phyloP scores from a whole-genome alignment of 2,329 filamentous ascomycete species.

The Trichophyton verrucosum region DNA sequence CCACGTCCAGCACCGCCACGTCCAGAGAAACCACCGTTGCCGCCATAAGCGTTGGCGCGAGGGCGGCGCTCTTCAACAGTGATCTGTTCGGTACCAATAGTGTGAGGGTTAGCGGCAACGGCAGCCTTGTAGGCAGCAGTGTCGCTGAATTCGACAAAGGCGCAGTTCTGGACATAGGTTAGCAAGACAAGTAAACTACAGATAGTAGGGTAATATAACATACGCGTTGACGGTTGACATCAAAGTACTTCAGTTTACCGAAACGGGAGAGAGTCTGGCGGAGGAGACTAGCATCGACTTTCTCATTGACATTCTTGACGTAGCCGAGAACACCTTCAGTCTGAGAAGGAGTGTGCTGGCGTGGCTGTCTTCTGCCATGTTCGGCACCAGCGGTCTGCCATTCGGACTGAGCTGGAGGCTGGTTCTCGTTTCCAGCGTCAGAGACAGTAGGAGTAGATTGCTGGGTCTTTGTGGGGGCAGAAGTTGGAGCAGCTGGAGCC shows the following conservation, averaged over 20 bases:
- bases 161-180: constrained; percentile 59
- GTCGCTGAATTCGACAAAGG: constrained; percentile 86
- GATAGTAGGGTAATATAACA: constrained; percentile 14
- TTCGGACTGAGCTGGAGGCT: constrained; percentile 51
- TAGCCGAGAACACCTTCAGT: constrained; percentile 66
- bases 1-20: constrained; percentile 54
- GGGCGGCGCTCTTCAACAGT: constrained; percentile 79
- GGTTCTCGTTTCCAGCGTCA: constrained; percentile 64
- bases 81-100: constrained; percentile 69
- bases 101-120: constrained; percentile 70
- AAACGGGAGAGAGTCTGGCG: constrained; percentile 58
- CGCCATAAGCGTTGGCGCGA: constrained; percentile 57
- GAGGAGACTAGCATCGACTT: constrained; percentile 64
- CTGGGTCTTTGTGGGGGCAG: constrained; percentile 22
- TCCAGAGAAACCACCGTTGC: constrained; percentile 48
- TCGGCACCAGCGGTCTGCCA: constrained; percentile 77
- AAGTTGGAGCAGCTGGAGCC: constrained; percentile 23
- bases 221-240: constrained; percentile 64
- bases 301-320: constrained; percentile 90
- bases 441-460: constrained; percentile 27
- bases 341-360: constrained; percentile 53
- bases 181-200: constrained; percentile 1
- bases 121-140: constrained; percentile 72
- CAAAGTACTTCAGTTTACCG: constrained; percentile 51
- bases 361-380: constrained; percentile 73